Conservation (phyloP, 2,329 filamentous ascomycete genomes). For the Aschersonia sp. region DNA sequence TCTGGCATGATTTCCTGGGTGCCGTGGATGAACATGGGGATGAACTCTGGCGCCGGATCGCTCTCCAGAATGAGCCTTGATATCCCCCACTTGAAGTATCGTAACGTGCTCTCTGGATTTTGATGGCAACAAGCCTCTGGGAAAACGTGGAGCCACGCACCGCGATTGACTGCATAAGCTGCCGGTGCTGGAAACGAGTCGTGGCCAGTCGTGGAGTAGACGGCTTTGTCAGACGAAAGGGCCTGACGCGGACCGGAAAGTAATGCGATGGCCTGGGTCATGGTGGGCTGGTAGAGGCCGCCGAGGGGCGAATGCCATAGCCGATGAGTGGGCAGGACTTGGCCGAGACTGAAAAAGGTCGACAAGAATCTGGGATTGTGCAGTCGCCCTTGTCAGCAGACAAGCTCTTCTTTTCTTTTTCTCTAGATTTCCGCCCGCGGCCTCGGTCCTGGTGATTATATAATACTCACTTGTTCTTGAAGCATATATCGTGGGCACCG, state of each 20-base stretch:
- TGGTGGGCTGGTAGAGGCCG: constrained; percentile 79
- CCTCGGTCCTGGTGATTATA: not conserved
- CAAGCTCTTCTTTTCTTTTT: too few species aligned
- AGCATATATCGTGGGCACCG: constrained; percentile 92
- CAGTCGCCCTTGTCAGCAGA: not conserved
- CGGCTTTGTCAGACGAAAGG: constrained; percentile 31
- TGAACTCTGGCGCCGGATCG: constrained; percentile 72
- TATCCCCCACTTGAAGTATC: constrained; percentile 98
- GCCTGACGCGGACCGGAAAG: constrained; percentile 44
- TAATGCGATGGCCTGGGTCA: constrained; percentile 73
- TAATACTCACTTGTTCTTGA: constrained; percentile 57
- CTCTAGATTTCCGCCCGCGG: too few species aligned
- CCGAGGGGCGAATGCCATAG: constrained; percentile 63
- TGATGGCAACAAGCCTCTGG: constrained; percentile 94
- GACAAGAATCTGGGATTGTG: constrained; percentile 39
- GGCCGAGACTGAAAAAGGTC: constrained; percentile 76
- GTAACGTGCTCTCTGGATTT: constrained; percentile 60
- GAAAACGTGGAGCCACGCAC: constrained; percentile 89
- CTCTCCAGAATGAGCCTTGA: constrained; percentile 83
- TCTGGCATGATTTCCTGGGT: constrained; percentile 83
- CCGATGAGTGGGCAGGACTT: constrained; percentile 83
- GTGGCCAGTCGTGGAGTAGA: constrained; percentile 50
- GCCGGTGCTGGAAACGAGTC: constrained; percentile 61
- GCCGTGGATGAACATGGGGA: constrained; percentile 92
- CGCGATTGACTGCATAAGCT: constrained; percentile 51